phyloP scores from a whole-genome alignment of 2,329 filamentous ascomycete genomes.

The Phaeosphaeria sp. region DNA sequence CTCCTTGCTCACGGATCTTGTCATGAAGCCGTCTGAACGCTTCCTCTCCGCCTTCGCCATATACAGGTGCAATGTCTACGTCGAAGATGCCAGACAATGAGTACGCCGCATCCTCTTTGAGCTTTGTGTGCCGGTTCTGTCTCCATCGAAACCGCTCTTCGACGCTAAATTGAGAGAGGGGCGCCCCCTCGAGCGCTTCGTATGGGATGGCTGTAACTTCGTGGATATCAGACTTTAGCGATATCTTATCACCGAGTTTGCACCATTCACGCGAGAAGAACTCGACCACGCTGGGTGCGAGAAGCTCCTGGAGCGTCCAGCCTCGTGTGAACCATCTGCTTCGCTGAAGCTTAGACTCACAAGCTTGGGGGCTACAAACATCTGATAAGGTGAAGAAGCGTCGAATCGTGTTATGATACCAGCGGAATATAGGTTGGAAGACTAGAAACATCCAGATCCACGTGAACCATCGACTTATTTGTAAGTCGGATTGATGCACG shows the following conservation, averaged over 20 bases:
- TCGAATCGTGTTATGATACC: too few relatives aligned
- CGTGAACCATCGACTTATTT: not conserved
- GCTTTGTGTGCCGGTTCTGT: not conserved
- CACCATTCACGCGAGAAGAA: not conserved
- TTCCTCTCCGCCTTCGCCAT: conserved; percentile 9
- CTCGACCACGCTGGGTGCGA: not conserved
- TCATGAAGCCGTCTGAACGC: conserved; percentile 18
- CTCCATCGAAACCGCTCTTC: not conserved
- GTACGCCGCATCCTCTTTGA: conserved; percentile 10
- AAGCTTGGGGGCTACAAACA: too few relatives aligned
- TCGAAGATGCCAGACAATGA: conserved; percentile 13
- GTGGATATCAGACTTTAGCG: not conserved
- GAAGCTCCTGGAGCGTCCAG: too few relatives aligned
- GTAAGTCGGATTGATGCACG: too few relatives aligned
- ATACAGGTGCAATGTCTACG: not conserved
- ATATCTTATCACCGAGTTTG: not conserved
- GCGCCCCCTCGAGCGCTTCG: not conserved
- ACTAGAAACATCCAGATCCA: too few relatives aligned
- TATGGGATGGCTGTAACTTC: not conserved
- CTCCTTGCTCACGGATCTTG: not conserved
- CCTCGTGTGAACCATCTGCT: too few relatives aligned
- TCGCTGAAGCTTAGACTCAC: too few relatives aligned
- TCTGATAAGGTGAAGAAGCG: too few relatives aligned
- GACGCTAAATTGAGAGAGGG: not conserved
- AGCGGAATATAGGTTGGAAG: too few relatives aligned